Conservation (phyloP, 73 alveolate species). For the Symbiodinium natans region DNA sequence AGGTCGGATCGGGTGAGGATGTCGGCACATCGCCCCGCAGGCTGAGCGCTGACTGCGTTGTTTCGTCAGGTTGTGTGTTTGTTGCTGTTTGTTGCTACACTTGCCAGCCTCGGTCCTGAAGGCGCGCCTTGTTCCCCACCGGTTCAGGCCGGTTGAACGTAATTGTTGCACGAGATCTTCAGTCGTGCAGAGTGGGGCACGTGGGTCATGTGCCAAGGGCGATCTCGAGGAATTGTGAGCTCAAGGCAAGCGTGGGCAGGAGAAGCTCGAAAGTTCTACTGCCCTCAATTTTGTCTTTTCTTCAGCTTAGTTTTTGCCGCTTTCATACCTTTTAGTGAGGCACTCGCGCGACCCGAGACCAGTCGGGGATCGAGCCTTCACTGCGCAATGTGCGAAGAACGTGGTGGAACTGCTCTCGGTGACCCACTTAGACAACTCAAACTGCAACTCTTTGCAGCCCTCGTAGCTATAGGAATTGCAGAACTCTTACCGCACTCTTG, state of each 20-base stretch:
- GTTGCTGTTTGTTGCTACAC: background rate
- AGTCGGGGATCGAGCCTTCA: constrained; percentile 67
- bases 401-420: constrained; percentile 74
- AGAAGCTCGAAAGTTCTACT: too few relatives aligned
- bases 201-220: background rate
- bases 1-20: constrained; percentile 84
- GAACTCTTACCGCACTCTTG: too few relatives aligned
- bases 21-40: constrained; percentile 74
- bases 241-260: background rate
- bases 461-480: too few relatives aligned
- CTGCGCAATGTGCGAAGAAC: constrained; percentile 88
- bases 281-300: too few relatives aligned
- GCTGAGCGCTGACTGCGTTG: background rate
- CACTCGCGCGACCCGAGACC: constrained; percentile 90
- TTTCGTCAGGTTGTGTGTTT: too few relatives aligned
- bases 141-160: background rate
- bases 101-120: background rate
- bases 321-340: too few relatives aligned
- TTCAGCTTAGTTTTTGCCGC: too few relatives aligned
- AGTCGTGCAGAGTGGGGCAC: background rate
- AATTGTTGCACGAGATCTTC: background rate
- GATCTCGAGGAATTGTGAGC: background rate
- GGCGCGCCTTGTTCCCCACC: constrained; percentile 68
- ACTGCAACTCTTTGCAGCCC: background rate
- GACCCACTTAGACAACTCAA: background rate